Conservation (phyloP, 371 early-diverging fungal species). For the Capillidium heterosporum region DNA sequence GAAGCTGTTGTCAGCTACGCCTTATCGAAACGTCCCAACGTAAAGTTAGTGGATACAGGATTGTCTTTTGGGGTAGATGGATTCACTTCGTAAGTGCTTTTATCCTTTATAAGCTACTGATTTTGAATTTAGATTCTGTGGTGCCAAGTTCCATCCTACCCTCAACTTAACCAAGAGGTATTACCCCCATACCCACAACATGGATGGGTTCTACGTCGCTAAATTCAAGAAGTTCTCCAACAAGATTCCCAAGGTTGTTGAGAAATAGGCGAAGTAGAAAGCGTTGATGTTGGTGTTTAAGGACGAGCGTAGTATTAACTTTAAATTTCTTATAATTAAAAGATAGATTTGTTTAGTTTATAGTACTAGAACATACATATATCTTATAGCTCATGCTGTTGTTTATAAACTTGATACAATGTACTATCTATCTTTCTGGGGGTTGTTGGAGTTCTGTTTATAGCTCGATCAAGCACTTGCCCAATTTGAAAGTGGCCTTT, state of each 20-base stretch:
- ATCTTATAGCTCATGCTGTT: too few relatives aligned
- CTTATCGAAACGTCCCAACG: conserved; percentile 80
- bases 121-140: conserved; percentile 42
- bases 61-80: conserved; percentile 88
- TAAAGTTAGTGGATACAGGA: conserved; percentile 76
- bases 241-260: conserved; percentile 34
- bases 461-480: too few relatives aligned
- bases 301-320: too few relatives aligned
- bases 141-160: conserved; percentile 73
- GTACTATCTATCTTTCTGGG: too few relatives aligned
- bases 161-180: conserved; percentile 75
- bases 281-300: too few relatives aligned
- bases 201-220: conserved; percentile 99
- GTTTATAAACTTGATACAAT: too few relatives aligned
- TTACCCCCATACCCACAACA: conserved; percentile 98
- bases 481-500: too few relatives aligned
- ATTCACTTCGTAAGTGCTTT: conserved; percentile 13
- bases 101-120: not conserved
- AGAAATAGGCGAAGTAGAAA: too few relatives aligned
- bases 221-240: conserved; percentile 84
- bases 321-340: too few relatives aligned
- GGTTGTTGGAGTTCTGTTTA: too few relatives aligned
- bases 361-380: too few relatives aligned
- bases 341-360: too few relatives aligned
- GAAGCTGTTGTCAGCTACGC: conserved; percentile 97